Evolutionary conservation across 768 basidiomycete genomes (phyloP).

Genomic region (Cantharellus cinnabarinus): DNA sequence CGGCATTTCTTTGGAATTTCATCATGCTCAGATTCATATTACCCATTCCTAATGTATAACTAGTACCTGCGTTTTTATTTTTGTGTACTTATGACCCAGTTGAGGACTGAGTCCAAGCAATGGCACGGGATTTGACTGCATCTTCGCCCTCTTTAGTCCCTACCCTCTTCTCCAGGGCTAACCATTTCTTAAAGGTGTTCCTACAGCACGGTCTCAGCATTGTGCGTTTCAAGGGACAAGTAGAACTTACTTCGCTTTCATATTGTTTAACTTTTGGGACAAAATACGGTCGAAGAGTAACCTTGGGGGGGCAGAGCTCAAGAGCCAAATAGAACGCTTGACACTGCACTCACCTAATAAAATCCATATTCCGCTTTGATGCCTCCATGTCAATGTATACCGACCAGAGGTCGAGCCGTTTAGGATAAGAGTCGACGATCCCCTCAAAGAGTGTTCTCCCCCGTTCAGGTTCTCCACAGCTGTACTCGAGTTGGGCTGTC

Average conservation of each 20-base stretch:
- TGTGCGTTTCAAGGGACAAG: background rate
- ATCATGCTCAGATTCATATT: background rate
- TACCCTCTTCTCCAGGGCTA: constrained; percentile 64
- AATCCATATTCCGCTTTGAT: constrained; percentile 55
- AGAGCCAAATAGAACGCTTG: background rate
- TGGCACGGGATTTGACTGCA: constrained; percentile 67
- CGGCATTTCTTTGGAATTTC: background rate
- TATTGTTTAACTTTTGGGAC: constrained; percentile 70
- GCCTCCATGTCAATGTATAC: constrained; percentile 96
- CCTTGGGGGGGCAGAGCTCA: constrained; percentile 14
- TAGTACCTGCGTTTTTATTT: background rate
- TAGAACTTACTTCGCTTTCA: constrained; percentile 81
- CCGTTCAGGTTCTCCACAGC: constrained; percentile 78
- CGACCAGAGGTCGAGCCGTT: constrained; percentile 88
- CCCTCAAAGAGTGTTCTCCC: constrained; percentile 95
- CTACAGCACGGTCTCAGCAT: constrained; percentile 19
- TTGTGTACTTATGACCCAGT: background rate
- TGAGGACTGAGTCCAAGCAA: constrained; percentile 60
- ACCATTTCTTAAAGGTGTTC: constrained; percentile 95
- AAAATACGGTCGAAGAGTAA: constrained; percentile 80
- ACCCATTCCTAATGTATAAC: background rate
- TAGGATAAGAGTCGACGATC: constrained; percentile 86
- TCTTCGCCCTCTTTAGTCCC: constrained; percentile 74
- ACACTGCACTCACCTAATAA: constrained; percentile 33
- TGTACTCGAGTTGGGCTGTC: constrained; percentile 92